These are phyloP conservation scores for Triticum aestivum DNA, from an alignment of 176 grass and related monocot genomes.

Conservation along the genomic window IWGSC_CS_RefSeq_v2.1 NC_057798.1:609504275-609504774, in stretches of 20 bases:
- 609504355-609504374: slow-evolving; percentile 11
- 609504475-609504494: background rate
- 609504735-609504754: background rate
- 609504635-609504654: background rate
- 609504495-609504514: background rate
- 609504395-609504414: slow-evolving; percentile 12
- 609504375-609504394: slow-evolving; percentile 13
- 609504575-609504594: background rate
- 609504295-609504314: slow-evolving; percentile 43
- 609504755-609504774: slow-evolving; percentile 1
- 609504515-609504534: background rate
- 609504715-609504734: background rate
- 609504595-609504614: slow-evolving; percentile 2
- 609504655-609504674: slow-evolving; percentile 9
- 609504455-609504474: background rate
- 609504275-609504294: slow-evolving; percentile 43
- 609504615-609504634: background rate
- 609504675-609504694: background rate
- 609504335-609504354: slow-evolving; percentile 11
- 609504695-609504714: background rate
- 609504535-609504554: background rate
- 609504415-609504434: slow-evolving; percentile 25
- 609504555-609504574: background rate
- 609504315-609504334: slow-evolving; percentile 12
- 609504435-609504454: slow-evolving; percentile 20